Evolutionary conservation across 352 stramenopile genomes (phyloP), one percentile per base, ranked within the genome.

Genomic region (Phytophthora cryptogea): DNA sequence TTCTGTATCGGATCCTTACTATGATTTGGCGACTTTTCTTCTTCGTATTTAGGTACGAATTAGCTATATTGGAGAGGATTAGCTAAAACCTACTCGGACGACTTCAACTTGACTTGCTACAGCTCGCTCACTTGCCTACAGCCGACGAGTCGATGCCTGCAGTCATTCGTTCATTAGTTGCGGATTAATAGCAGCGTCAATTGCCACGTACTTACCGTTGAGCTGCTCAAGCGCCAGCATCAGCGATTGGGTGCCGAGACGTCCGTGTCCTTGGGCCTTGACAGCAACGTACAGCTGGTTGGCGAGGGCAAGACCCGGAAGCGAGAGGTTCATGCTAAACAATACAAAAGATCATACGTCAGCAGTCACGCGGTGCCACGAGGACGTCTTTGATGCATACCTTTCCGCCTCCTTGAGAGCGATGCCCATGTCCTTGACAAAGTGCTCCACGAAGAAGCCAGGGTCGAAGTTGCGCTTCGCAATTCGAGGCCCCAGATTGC

Each of bases 361-460:
- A 50, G 26, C 20, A 51, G 43, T 30, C 16, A 13, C 3, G 9
- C 4, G 10, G 23, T 8, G 20, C 13, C 5, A 8, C n/a, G 32
- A 14, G 11, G 3, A 14, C 14, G 32, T 13, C 14, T 4, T 13
- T 14, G n/a, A 5, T n/a, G 6, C 32, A 13, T 27, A 81, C 74
- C 81, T 64, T 39, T 93, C 71, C 0, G 88, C 86, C 47, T 96
- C 88, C 54, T 95, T 92, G 16, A 95, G 58, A 16, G 88, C 88
- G 45, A 96, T 96, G n/a, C 87, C 86, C 83, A 96, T 91, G 56
- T 96, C 88, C 55, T 96, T 96, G 43, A 96, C 57, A 44, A 96
- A 96, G 57, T 96, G 88, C 62, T 96, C 87, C 30, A 96, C 87
- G 43, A 96, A 92, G 66, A 96, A 96, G 17, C 88, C 88, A 28